These are phyloP conservation scores for Dendrobium catenatum DNA, from an alignment of 106 monocot species.

Conservation along the genomic window DNA sequence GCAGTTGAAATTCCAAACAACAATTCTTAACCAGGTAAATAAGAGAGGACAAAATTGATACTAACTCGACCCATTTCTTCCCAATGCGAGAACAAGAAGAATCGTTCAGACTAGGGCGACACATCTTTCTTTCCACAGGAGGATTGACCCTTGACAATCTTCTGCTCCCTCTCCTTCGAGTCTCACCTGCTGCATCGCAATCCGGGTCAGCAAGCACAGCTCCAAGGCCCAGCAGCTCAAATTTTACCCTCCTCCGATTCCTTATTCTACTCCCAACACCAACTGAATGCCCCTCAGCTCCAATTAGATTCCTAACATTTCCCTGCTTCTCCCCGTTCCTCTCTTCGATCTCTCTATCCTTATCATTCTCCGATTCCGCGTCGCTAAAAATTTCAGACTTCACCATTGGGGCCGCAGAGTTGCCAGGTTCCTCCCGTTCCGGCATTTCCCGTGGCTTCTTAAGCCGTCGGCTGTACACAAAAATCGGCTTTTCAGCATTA, in stretches of 20 bases:
- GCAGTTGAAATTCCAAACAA: background rate
- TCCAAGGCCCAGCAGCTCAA: slow-evolving; percentile 36
- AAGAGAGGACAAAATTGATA: slow-evolving; percentile 4
- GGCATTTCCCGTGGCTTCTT: slow-evolving; percentile 21
- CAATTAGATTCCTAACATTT: background rate
- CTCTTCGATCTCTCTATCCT: background rate
- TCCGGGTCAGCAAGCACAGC: background rate
- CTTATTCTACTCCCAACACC: background rate
- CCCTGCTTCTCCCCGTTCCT: background rate
- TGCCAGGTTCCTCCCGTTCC: background rate
- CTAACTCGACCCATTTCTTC: slow-evolving; percentile 94
- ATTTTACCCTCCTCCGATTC: slow-evolving; percentile 13
- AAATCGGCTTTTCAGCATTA: slow-evolving; percentile 13
- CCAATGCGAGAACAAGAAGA: slow-evolving; percentile 16
- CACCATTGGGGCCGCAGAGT: background rate
- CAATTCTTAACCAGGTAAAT: background rate
- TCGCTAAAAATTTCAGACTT: background rate
- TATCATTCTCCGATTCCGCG: background rate
- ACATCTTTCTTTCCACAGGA: slow-evolving; percentile 8
- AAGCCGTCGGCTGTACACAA: slow-evolving; percentile 44
- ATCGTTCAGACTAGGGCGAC: slow-evolving; percentile 13
- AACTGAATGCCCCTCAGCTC: background rate
- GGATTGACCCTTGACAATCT: slow-evolving; percentile 9
- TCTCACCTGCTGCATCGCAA: slow-evolving; percentile 9
- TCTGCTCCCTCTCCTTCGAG: slow-evolving; percentile 24